A percentile compares a stretch with the other conserved stretches of the same genome.
Conservation (phyloP, 2,329 filamentous ascomycete species). For the Diaporthe caulivora region DNA sequence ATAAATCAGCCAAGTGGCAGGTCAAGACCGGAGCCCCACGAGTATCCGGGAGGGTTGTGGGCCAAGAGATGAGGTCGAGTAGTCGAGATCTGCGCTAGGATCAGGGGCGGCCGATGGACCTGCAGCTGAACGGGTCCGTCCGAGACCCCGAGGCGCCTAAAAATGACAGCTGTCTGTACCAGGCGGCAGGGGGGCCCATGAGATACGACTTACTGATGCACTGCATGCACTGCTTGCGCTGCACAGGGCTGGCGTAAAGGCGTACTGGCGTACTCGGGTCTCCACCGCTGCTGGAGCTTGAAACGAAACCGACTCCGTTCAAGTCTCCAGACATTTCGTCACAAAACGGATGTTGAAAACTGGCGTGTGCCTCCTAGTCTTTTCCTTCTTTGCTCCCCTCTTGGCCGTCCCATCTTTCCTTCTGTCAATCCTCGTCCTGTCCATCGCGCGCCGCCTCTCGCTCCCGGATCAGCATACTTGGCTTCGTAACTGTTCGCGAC, state of each 20-base stretch:
- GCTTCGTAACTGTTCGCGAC: not conserved
- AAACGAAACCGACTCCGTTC: conserved; percentile 19
- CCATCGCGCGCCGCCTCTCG: not conserved
- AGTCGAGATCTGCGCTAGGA: conserved; percentile 20
- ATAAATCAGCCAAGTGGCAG: conserved; percentile 10
- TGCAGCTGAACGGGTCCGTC: conserved; percentile 26
- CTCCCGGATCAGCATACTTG: conserved; percentile 2
- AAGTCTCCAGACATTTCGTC: conserved; percentile 26
- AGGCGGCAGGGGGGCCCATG: not conserved
- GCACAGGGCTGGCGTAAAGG: not conserved
- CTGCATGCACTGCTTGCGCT: too few relatives aligned
- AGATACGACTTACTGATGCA: not conserved
- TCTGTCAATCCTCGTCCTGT: not conserved
- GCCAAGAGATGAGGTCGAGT: conserved; percentile 3
- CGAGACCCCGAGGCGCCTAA: conserved; percentile 17
- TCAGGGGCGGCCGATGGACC: conserved; percentile 8
- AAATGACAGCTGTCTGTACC: conserved; percentile 27
- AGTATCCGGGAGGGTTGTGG: not conserved
- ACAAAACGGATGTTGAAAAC: conserved; percentile 18
- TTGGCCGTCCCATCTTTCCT: conserved; percentile 3
- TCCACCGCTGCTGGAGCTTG: conserved; percentile 3
- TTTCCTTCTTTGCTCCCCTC: not conserved
- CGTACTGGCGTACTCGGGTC: not conserved
- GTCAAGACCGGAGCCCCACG: not conserved
- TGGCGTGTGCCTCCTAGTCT: not conserved